Evolutionary conservation across 352 stramenopile genomes (phyloP).

Genomic region (Globisporangium cederbergense): DNA sequence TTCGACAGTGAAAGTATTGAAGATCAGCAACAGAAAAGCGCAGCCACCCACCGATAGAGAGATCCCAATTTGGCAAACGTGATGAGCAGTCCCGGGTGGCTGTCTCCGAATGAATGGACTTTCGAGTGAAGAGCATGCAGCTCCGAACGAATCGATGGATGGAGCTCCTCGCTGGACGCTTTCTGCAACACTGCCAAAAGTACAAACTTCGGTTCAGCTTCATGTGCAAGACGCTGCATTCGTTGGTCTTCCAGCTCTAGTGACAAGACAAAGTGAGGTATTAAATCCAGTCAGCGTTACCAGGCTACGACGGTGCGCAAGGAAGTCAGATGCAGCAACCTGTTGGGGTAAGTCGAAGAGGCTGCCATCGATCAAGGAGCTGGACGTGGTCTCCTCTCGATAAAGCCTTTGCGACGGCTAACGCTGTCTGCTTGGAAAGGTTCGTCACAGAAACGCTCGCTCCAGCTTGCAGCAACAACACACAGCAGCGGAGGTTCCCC

Average conservation of each 20-base stretch:
- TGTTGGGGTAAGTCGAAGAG: constrained; percentile 32
- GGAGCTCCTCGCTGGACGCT: constrained; percentile 22
- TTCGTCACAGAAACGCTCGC: constrained; percentile 30
- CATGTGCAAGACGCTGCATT: constrained; percentile 15
- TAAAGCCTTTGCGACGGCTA: constrained; percentile 37
- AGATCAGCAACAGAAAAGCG: neutral
- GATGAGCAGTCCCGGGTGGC: constrained; percentile 28
- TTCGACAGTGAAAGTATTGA: neutral
- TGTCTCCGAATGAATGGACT: constrained; percentile 29
- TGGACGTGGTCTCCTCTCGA: constrained; percentile 31
- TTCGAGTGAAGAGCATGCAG: constrained; percentile 59
- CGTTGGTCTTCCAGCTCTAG: constrained; percentile 30
- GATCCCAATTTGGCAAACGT: constrained; percentile 38
- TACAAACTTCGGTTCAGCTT: constrained; percentile 1
- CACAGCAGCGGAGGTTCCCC: constrained; percentile 48
- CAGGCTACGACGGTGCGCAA: neutral
- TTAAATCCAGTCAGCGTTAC: neutral
- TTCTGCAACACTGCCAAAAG: constrained; percentile 5
- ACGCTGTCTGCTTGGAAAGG: constrained; percentile 27
- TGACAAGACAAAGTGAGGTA: neutral
- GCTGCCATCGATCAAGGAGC: constrained; percentile 52
- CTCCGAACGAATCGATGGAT: constrained; percentile 36
- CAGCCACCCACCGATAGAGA: constrained; percentile 28
- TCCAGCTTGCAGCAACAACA: constrained; percentile 56
- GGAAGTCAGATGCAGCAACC: constrained; percentile 22